Percentiles rank a stretch among this genome's conserved stretches.
phyloP scores from a whole-genome alignment of 1,284 basidiomycete species.

The Stygiomarasmius scandens region DNA sequence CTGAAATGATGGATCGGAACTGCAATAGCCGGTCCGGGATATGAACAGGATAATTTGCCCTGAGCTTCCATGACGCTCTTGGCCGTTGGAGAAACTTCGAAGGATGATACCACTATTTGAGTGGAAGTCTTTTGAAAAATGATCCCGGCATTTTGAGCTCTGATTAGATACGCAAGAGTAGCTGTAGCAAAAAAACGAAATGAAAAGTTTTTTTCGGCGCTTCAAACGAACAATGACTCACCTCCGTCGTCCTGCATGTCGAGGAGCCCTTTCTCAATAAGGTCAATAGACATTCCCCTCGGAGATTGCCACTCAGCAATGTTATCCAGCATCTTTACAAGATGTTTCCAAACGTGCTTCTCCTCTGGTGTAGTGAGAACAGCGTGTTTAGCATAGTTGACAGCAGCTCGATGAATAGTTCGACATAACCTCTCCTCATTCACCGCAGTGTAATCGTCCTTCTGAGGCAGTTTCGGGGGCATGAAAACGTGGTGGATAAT shows the following conservation, averaged over 20 bases:
- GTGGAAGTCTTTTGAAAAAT: conserved; percentile 34
- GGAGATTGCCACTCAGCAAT: conserved; percentile 12
- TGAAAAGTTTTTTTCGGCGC: background rate
- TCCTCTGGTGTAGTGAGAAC: background rate
- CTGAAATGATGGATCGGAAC: conserved; percentile 22
- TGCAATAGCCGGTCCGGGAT: conserved; percentile 31
- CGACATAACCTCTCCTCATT: background rate
- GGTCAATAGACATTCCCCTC: background rate
- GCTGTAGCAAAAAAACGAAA: conserved; percentile 14
- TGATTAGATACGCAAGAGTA: conserved; percentile 26
- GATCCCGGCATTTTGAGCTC: conserved; percentile 48
- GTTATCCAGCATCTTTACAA: conserved; percentile 27
- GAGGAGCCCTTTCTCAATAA: conserved; percentile 15
- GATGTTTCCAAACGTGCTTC: conserved; percentile 23
- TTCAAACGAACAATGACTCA: no score
- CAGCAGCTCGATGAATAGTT: background rate
- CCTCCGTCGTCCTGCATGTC: conserved; percentile 23
- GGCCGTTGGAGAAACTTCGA: conserved; percentile 40
- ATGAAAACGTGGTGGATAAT: conserved; percentile 43
- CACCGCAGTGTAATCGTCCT: conserved; percentile 26
- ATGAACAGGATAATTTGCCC: conserved; percentile 41
- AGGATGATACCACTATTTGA: conserved; percentile 38
- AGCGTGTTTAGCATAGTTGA: background rate
- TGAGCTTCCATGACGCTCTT: conserved; percentile 34
- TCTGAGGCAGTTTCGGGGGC: conserved; percentile 42